A percentile compares a stretch with the other conserved stretches of the same genome.
Conservation (phyloP, 768 basidiomycete species). For the Termitomyces sp. region DNA sequence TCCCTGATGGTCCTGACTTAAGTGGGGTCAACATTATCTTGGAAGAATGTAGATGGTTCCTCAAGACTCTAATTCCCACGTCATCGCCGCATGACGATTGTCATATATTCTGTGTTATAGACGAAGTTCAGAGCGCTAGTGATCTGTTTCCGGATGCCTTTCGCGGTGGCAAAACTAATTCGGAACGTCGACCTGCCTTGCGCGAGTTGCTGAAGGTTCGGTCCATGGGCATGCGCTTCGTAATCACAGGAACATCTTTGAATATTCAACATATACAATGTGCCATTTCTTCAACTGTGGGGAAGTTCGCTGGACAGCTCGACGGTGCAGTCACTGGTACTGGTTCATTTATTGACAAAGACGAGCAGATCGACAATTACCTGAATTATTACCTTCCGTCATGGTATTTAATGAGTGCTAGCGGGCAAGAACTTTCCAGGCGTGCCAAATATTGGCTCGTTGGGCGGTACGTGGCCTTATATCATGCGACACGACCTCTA, state of each 20-base stretch:
- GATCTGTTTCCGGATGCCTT: background rate
- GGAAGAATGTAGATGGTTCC: background rate
- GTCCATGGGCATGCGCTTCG: background rate
- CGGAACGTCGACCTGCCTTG: background rate
- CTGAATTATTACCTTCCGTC: background rate
- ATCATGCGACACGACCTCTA: background rate
- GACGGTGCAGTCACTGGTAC: background rate
- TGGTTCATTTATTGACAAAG: background rate
- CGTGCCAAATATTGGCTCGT: background rate
- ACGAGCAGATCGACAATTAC: background rate
- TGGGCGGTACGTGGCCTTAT: background rate
- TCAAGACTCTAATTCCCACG: background rate
- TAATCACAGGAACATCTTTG: constrained; percentile 1
- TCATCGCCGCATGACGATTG: background rate
- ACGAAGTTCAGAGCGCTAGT: background rate
- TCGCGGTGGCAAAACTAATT: background rate
- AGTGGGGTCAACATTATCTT: background rate
- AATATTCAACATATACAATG: background rate
- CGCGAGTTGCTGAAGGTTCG: background rate
- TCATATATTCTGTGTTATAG: background rate
- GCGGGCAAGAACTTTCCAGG: background rate
- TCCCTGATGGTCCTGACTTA: background rate
- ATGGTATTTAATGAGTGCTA: background rate
- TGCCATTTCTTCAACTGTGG: background rate
- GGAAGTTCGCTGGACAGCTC: background rate